Base-by-base conservation (phyloP, 1,284 basidiomycete species). In the Pseudozyma thailandica region DNA sequence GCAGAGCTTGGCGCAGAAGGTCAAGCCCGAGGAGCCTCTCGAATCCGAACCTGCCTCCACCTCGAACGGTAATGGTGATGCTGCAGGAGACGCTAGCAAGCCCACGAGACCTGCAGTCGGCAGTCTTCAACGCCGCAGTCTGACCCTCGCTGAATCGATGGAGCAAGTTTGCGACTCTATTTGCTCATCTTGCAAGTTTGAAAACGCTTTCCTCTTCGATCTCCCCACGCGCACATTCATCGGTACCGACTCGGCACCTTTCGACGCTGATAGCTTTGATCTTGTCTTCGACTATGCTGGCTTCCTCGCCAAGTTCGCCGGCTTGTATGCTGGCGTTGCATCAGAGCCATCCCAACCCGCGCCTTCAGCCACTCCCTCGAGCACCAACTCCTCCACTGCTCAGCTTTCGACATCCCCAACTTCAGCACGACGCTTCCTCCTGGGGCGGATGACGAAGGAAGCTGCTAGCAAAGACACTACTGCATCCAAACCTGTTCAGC, bases 131-230 rank as follows among this genome's bases (percentile, higher is more conserved):
- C 50, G 59, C 15, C 60, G 53, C 31, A 65, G 50, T 28, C 28
- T 60, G 20, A 59, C 58, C 30, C 57, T 77, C 9, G 55, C 62
- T 12, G 77, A 76, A 18, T 72, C 66, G 5, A 57, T 78, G 46
- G 77, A 77, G 44, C 50, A 63, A 28, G 57, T 75, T 5, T 77
- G 74, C 51, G 72, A 77, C 41, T 42, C 57, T 13, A 72, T 77
- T 28, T 79, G 55, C 44, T 45, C 78, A 90, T 92, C 93, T 63
- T 94, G 91, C 1, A 90, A 91, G 75, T 91, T 94, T 42, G 90
- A 92, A 37, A 97, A 96, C 83, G 91, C 92, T 0, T 97, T 94
- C 82, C 84, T 98, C 12, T 97, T 97, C 77, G 95, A 98, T 81
- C 89, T 89, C 4, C 87, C 87, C 6, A 92, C 92, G 18, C 87